Conservation (phyloP, 1,284 basidiomycete species). For the Ustilago sp. region DNA sequence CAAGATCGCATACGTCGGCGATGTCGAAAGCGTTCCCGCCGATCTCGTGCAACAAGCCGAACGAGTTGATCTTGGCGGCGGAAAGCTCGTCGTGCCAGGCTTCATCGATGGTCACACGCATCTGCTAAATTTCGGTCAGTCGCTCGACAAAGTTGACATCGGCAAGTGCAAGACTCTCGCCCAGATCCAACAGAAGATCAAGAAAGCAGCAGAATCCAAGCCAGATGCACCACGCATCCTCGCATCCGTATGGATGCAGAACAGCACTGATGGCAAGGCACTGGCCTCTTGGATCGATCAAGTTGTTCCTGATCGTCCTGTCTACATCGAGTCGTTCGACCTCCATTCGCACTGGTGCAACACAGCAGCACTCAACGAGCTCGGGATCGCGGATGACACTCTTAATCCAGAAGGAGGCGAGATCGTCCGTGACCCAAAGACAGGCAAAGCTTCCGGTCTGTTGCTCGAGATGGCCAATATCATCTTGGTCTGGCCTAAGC, state of each 20-base stretch:
- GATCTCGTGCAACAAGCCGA: slow-evolving; percentile 10
- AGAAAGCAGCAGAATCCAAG: slow-evolving; percentile 33
- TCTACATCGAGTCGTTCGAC: slow-evolving; percentile 47
- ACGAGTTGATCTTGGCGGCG: slow-evolving; percentile 30
- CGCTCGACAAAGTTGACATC: slow-evolving; percentile 50
- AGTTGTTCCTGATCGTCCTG: slow-evolving; percentile 41
- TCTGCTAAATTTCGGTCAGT: slow-evolving; percentile 47
- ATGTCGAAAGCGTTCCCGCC: slow-evolving; percentile 12
- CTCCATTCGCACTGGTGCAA: slow-evolving; percentile 50
- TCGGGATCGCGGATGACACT: slow-evolving; percentile 43
- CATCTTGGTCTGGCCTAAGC: slow-evolving; percentile 33
- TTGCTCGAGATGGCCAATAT: slow-evolving; percentile 49
- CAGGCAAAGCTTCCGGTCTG: slow-evolving; percentile 39
- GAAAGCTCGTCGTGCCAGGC: slow-evolving; percentile 46
- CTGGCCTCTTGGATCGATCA: slow-evolving; percentile 41
- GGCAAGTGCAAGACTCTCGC: slow-evolving; percentile 43
- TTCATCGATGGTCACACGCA: slow-evolving; percentile 53
- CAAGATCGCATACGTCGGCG: slow-evolving; percentile 40
- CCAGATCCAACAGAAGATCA: slow-evolving; percentile 40
- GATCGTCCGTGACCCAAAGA: slow-evolving; percentile 36
- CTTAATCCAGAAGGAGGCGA: slow-evolving; percentile 45
- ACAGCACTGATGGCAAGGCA: slow-evolving; percentile 38
- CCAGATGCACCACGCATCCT: slow-evolving; percentile 41
- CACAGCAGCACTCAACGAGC: slow-evolving; percentile 40
- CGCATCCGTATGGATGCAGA: slow-evolving; percentile 47